phyloP scores from a whole-genome alignment of 345 rosid species.

The Abelmoschus esculentus region DNA sequence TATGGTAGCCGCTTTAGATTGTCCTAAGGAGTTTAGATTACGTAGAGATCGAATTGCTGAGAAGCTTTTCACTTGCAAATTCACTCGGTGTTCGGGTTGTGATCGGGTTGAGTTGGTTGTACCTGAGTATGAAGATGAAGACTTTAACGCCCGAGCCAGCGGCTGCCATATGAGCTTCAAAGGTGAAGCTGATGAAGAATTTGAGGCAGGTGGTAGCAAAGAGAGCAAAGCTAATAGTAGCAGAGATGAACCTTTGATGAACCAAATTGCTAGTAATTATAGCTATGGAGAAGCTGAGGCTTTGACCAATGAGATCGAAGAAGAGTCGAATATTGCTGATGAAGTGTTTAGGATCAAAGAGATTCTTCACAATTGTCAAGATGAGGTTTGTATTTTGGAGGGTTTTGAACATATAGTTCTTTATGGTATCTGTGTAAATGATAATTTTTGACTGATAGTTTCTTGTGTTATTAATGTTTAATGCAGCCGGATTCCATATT shows the following conservation, averaged over 20 bases:
- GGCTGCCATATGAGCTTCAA: constrained; percentile 15
- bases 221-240: constrained; percentile 57
- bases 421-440: not conserved
- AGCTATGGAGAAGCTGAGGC: constrained; percentile 81
- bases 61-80: not conserved
- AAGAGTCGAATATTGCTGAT: constrained; percentile 43
- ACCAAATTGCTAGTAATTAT: constrained; percentile 50
- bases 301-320: constrained; percentile 81
- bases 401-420: not conserved
- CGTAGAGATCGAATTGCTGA: not conserved
- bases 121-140: constrained; percentile 26
- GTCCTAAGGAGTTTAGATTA: not conserved
- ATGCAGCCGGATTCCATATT: constrained; percentile 61
- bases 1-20: not conserved
- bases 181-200: constrained; percentile 11
- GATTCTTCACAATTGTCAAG: constrained; percentile 38
- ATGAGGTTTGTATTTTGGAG: constrained; percentile 39
- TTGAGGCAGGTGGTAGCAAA: constrained; percentile 44
- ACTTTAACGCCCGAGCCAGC: constrained; percentile 9
- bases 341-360: constrained; percentile 80
- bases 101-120: constrained; percentile 47
- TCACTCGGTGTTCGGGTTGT: constrained; percentile 41
- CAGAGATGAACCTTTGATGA: constrained; percentile 34
- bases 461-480: constrained; percentile 13
- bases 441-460: not conserved